Conservation (phyloP, 768 basidiomycete genomes). For the Tubosaeta sp. region DNA sequence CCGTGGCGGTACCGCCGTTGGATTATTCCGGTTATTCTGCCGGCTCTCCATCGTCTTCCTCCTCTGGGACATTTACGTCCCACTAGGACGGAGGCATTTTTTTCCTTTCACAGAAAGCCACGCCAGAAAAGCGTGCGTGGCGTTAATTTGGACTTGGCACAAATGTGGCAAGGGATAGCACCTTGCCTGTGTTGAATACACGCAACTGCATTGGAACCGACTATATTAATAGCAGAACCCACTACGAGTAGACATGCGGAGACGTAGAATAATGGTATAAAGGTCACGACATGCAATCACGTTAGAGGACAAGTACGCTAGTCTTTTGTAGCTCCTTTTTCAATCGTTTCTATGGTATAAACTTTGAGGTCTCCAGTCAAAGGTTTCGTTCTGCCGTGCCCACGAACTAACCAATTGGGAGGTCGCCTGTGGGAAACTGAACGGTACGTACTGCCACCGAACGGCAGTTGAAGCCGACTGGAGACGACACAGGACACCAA, state of each 20-base stretch:
- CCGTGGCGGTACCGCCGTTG: conserved; percentile 17
- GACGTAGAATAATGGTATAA: too few species aligned
- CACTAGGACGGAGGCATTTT: neutral
- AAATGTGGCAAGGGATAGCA: neutral
- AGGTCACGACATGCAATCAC: neutral
- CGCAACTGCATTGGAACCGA: neutral
- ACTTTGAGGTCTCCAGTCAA: too few species aligned
- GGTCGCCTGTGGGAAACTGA: too few species aligned
- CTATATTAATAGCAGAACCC: neutral
- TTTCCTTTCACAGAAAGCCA: neutral
- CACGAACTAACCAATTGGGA: too few species aligned
- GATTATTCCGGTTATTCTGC: conserved; percentile 12
- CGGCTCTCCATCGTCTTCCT: conserved; percentile 11
- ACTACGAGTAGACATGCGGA: neutral
- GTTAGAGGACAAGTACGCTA: neutral
- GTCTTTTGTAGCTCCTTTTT: too few species aligned
- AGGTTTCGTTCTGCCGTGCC: too few species aligned
- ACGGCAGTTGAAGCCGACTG: too few species aligned
- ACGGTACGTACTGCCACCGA: too few species aligned
- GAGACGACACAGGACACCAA: too few species aligned
- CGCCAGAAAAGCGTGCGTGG: neutral
- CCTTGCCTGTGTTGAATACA: neutral
- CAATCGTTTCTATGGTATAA: too few species aligned
- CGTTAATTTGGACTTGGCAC: neutral
- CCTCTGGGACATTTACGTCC: conserved; percentile 3